Evolutionary conservation across 1,139 yeast genomes (phyloP).

Genomic region (Blastobotrys proliferans): DNA sequence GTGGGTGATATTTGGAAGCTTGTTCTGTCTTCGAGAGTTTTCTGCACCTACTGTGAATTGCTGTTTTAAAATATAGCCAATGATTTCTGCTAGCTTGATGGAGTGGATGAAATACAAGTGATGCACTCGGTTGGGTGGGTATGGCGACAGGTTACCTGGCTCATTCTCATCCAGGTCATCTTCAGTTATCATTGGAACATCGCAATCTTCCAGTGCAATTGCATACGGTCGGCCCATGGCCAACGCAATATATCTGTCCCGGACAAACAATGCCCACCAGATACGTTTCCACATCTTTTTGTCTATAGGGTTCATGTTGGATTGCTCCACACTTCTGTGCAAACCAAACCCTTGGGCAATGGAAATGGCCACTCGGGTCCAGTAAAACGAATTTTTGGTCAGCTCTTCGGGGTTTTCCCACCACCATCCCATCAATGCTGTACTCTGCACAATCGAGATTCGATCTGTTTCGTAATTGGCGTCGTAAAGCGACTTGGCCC

Average conservation of each 20-base stretch:
- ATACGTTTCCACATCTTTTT: slow-evolving; percentile 62
- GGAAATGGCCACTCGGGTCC: slow-evolving; percentile 71
- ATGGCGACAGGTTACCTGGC: slow-evolving; percentile 42
- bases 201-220: slow-evolving; percentile 71
- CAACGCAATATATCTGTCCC: slow-evolving; percentile 68
- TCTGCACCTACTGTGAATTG: slow-evolving; percentile 72
- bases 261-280: slow-evolving; percentile 78
- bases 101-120: slow-evolving; percentile 59
- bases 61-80: slow-evolving; percentile 66
- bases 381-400: slow-evolving; percentile 67
- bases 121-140: slow-evolving; percentile 46
- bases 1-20: slow-evolving; percentile 57
- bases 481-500: slow-evolving; percentile 76
- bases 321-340: slow-evolving; percentile 46
- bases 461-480: slow-evolving; percentile 72
- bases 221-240: slow-evolving; percentile 73
- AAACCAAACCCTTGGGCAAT: slow-evolving; percentile 79
- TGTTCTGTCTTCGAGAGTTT: slow-evolving; percentile 43
- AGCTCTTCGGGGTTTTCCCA: slow-evolving; percentile 82
- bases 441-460: slow-evolving; percentile 60
- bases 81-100: slow-evolving; percentile 67
- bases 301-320: slow-evolving; percentile 40
- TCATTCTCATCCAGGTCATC: slow-evolving; percentile 64
- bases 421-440: slow-evolving; percentile 62
- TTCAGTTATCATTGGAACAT: slow-evolving; percentile 65